Evolutionary conservation across 805 yeast genomes (phyloP).

Genomic region (Metschnikowia gruessii): DNA sequence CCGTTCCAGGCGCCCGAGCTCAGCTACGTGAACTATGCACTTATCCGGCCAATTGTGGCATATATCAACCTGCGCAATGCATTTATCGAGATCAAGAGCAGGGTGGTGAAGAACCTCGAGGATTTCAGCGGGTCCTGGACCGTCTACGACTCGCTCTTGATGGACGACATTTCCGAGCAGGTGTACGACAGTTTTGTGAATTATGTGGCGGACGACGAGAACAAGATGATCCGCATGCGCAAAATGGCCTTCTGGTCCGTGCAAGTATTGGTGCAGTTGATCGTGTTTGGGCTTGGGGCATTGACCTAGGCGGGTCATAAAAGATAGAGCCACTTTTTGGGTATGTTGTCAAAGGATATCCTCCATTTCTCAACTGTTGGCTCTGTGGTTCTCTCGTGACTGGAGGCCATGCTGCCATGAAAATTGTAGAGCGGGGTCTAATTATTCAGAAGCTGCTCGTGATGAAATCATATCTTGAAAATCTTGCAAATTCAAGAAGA

Average conservation of each 20-base stretch:
- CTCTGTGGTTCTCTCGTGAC: slow-evolving; percentile 63
- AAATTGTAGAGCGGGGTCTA: slow-evolving; percentile 89
- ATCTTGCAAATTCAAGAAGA: slow-evolving; percentile 59
- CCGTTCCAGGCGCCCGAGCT: slow-evolving; percentile 86
- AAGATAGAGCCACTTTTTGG: too few species aligned
- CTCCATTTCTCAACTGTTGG: slow-evolving; percentile 71
- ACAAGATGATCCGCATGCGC: slow-evolving; percentile 63
- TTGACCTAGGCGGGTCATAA: slow-evolving; percentile 19
- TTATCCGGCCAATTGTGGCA: slow-evolving; percentile 91
- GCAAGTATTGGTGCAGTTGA: slow-evolving; percentile 76
- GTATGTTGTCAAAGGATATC: too few species aligned
- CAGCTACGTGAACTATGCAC: slow-evolving; percentile 87
- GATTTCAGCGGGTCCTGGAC: slow-evolving; percentile 99
- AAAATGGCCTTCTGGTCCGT: slow-evolving; percentile 93
- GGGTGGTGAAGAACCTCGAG: slow-evolving; percentile 68
- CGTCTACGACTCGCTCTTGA: slow-evolving; percentile 79
- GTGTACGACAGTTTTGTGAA: slow-evolving; percentile 88
- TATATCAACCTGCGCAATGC: slow-evolving; percentile 90
- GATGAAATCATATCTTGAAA: slow-evolving; percentile 80
- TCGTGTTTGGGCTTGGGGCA: slow-evolving; percentile 80
- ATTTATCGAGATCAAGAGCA: slow-evolving; percentile 80
- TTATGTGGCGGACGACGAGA: slow-evolving; percentile 85
- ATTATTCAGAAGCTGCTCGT: slow-evolving; percentile 88
- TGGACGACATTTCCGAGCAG: slow-evolving; percentile 88
- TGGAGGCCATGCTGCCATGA: slow-evolving; percentile 89